A percentile compares a stretch with the other conserved stretches of the same genome.
Conservation (phyloP, 2,329 filamentous ascomycete genomes). For the Talaromyces sp. region DNA sequence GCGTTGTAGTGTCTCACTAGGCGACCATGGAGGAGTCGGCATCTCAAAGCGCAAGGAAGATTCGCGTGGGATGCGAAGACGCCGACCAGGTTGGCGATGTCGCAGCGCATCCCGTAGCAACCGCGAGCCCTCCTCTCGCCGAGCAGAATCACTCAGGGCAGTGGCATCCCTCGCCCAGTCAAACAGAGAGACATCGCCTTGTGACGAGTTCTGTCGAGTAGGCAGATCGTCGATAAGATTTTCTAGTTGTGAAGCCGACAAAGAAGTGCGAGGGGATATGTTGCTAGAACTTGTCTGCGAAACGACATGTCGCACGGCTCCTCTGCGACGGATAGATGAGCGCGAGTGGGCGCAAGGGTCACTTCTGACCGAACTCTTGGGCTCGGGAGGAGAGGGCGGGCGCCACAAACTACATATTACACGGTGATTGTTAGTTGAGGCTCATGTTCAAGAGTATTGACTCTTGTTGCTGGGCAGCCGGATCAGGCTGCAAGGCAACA, state of each 20-base stretch:
- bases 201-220: conserved; percentile 23
- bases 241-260: conserved; percentile 27
- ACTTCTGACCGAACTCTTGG: conserved; percentile 44
- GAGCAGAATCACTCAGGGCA: conserved; percentile 21
- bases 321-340: conserved; percentile 54
- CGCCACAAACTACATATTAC: conserved; percentile 46
- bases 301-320: conserved; percentile 31
- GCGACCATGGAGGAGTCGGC: conserved; percentile 24
- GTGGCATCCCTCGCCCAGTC: conserved; percentile 5
- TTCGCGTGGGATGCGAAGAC: conserved; percentile 35
- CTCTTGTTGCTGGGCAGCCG: conserved; percentile 3
- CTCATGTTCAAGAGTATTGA: not conserved
- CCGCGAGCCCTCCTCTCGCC: conserved; percentile 32
- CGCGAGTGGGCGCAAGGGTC: conserved; percentile 51
- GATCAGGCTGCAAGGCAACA: conserved; percentile 15
- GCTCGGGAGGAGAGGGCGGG: conserved; percentile 46
- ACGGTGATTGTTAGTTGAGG: conserved; percentile 12
- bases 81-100: conserved; percentile 29
- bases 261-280: conserved; percentile 25
- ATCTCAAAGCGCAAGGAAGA: conserved; percentile 30
- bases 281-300: conserved; percentile 22
- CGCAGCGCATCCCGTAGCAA: conserved; percentile 32
- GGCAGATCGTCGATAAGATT: conserved; percentile 21
- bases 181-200: conserved; percentile 25
- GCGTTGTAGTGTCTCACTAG: conserved; percentile 23